Evolutionary conservation across 1,284 basidiomycete species (phyloP), one percentile per base, ranked within the genome.

Genomic region (Moniliophthora roreri): DNA sequence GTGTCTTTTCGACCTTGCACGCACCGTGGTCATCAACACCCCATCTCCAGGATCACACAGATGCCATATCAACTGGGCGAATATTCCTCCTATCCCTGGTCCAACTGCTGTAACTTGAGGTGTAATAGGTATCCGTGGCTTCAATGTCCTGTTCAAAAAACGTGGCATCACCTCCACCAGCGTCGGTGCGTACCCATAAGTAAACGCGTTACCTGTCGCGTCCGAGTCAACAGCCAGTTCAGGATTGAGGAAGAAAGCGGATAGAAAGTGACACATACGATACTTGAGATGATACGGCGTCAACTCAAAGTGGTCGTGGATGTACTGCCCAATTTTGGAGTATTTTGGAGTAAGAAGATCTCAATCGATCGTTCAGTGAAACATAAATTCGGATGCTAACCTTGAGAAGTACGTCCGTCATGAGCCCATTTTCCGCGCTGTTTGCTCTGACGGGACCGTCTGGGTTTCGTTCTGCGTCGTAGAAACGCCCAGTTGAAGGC

Each of bases 61-160:
- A 44, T 50, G 44, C 57, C 57, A 58, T 8, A 55, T 13, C n/a
- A 58, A 28, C 15, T 56, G 57, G 8, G 57, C 39, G n/a, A 58
- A 35, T 9, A 58, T 32, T 13, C 51, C 46, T 4, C 54, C 54
- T 10, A 56, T 47, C 15, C 57, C 57, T 34, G 57, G 51, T 11
- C 54, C 57, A 44, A 52, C 18, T 1, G 48, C 54, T 7, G 35
- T 37, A 15, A 50, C 37, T 24, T 56, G 42, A 32, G 44, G 32
- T 2, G 42, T 44, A 18, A 58, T 53, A 7, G 47, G 48, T 8
- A 36, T 26, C 20, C 24, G 18, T 0, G 57, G 57, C 13, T 48
- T 38, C 18, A 56, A 35, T 16, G 48, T 47, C 26, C 48, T 48
- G 49, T 58, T 58, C 45, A 58, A 34, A 20, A 49, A 53, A 15